A percentile compares a stretch with the other conserved stretches of the same genome.
Evolutionary conservation across 345 rosid genomes (phyloP).

Genomic region (Lepidium didymum): DNA sequence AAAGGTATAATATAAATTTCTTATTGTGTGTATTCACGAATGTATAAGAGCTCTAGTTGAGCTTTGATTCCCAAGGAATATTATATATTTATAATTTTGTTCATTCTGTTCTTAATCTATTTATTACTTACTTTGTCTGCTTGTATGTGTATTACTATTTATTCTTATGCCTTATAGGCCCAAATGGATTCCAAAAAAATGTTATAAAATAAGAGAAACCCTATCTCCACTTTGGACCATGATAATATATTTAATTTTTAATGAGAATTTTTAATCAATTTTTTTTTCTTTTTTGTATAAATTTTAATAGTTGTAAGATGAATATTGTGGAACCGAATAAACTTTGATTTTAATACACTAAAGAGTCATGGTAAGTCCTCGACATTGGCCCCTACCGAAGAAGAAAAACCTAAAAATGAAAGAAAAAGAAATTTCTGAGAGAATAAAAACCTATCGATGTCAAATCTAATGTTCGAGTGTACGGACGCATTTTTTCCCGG

Average conservation of each 20-base stretch:
- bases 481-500: constrained; percentile 14
- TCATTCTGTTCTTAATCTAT: neutral
- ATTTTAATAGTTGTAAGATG: constrained; percentile 7
- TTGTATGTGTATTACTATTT: constrained; percentile 20
- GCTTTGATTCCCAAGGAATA: neutral
- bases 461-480: constrained; percentile 13
- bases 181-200: constrained; percentile 20
- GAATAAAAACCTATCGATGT: constrained; percentile 22
- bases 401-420: neutral
- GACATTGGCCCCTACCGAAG: constrained; percentile 12
- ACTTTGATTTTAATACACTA: neutral
- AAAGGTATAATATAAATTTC: too few species aligned
- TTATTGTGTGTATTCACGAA: neutral
- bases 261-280: neutral
- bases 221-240: constrained; percentile 30
- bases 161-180: constrained; percentile 18
- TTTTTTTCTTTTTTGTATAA: neutral
- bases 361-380: constrained; percentile 18
- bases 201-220: constrained; percentile 14
- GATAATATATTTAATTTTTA: constrained; percentile 18
- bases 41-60: constrained; percentile 1
- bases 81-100: neutral
- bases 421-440: constrained; percentile 14
- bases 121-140: constrained; percentile 6
- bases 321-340: constrained; percentile 12